phyloP scores from a whole-genome alignment of 345 rosid species.

The Camelina hispida region DNA sequence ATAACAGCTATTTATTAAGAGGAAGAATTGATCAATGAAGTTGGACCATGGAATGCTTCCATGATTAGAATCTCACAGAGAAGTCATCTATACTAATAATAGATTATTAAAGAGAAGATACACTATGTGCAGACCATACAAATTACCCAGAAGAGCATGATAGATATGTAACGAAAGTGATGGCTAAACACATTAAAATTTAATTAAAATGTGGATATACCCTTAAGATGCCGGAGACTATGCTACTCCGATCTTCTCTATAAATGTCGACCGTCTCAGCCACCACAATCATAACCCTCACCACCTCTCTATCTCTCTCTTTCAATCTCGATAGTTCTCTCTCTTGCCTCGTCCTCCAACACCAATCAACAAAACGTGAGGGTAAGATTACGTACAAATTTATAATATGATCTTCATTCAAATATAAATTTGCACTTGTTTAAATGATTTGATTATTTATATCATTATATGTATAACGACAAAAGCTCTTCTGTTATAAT shows the following conservation, averaged over 20 bases:
- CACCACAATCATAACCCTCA: conserved; percentile 5
- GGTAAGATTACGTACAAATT: conserved; percentile 24
- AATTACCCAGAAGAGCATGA: no score
- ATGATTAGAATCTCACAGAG: no score
- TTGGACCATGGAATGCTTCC: background rate
- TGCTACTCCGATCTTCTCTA: conserved; percentile 17
- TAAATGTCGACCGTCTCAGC: conserved; percentile 6
- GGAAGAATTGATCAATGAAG: background rate
- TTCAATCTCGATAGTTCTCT: background rate
- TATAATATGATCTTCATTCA: no score
- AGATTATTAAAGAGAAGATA: background rate
- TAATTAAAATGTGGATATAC: conserved; percentile 30
- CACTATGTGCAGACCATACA: no score
- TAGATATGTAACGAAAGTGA: no score
- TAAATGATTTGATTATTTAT: no score
- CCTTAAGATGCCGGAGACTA: conserved; percentile 32
- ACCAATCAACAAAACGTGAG: conserved; percentile 1
- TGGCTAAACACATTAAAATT: background rate
- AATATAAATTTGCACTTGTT: no score
- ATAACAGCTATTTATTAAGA: background rate
- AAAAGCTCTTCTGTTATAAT: no score
- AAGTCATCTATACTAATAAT: conserved; percentile 4
- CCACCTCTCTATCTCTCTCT: background rate
- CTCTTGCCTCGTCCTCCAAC: background rate
- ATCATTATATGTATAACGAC: no score